Evolutionary conservation across 352 stramenopile species (phyloP).

Genomic region (Hyaloperonospora arabidopsidis): DNA sequence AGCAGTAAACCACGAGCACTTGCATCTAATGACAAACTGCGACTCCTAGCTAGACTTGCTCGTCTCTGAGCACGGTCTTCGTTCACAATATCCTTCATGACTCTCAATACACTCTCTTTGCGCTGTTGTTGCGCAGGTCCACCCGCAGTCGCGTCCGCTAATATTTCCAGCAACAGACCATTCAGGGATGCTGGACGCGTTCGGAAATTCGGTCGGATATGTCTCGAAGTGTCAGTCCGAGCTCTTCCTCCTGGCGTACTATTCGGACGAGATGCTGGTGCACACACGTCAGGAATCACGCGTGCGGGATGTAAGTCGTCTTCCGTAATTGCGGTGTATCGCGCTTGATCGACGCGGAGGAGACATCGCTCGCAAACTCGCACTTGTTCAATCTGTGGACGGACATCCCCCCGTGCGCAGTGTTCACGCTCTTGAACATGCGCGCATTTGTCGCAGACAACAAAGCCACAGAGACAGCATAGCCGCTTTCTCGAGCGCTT

Average conservation of each 20-base stretch:
- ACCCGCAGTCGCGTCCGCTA: slow-evolving; percentile 21
- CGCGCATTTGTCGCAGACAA: slow-evolving; percentile 46
- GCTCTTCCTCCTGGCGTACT: slow-evolving; percentile 20
- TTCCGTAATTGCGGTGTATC: slow-evolving; percentile 33
- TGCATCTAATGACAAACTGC: slow-evolving; percentile 10
- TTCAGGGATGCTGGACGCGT: slow-evolving; percentile 26
- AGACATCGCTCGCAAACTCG: slow-evolving; percentile 40
- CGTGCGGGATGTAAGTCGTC: slow-evolving; percentile 27
- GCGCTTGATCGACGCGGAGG: slow-evolving; percentile 35
- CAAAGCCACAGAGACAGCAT: slow-evolving; percentile 43
- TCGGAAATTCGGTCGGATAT: slow-evolving; percentile 16
- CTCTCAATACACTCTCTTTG: slow-evolving; percentile 30
- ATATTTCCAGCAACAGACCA: slow-evolving; percentile 27
- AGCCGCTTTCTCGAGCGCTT: slow-evolving; percentile 26
- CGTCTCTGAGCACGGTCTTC: slow-evolving; percentile 26
- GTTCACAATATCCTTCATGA: slow-evolving; percentile 42
- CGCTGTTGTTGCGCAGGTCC: slow-evolving; percentile 19
- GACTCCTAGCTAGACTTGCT: slow-evolving; percentile 19
- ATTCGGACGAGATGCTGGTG: slow-evolving; percentile 5
- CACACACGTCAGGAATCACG: slow-evolving; percentile 23
- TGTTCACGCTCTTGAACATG: slow-evolving; percentile 34
- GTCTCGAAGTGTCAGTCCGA: slow-evolving; percentile 9
- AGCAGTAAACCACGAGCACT: slow-evolving; percentile 9
- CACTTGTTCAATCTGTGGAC: slow-evolving; percentile 32
- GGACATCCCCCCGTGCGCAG: slow-evolving; percentile 21